Conservation (phyloP, 1,284 basidiomycete genomes). For the Pyrrhoderma noxium region DNA sequence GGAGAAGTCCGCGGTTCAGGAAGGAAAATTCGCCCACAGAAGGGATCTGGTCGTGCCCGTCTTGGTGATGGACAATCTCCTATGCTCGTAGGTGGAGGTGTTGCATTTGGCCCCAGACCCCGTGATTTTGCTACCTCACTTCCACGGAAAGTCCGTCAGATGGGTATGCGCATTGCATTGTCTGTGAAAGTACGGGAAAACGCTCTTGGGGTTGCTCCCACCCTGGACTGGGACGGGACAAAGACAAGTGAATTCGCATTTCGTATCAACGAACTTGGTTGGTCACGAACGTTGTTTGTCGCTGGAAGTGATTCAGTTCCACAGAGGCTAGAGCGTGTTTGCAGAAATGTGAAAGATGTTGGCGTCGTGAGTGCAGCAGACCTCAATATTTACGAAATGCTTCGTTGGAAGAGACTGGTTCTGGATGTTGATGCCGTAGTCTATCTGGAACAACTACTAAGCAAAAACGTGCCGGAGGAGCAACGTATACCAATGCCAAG, state of each 20-base stretch:
- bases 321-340: constrained; percentile 46
- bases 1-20: constrained; percentile 87
- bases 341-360: constrained; percentile 58
- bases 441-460: constrained; percentile 56
- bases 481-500: constrained; percentile 12
- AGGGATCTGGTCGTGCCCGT: constrained; percentile 87
- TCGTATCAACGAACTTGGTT: constrained; percentile 52
- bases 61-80: constrained; percentile 86
- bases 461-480: constrained; percentile 26
- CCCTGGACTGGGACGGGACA: constrained; percentile 60
- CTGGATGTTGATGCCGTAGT: constrained; percentile 67
- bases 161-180: constrained; percentile 89
- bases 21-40: constrained; percentile 85
- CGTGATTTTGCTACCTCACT: constrained; percentile 88
- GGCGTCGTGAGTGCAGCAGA: constrained; percentile 57
- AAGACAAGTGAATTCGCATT: constrained; percentile 59
- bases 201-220: constrained; percentile 67
- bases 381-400: constrained; percentile 67
- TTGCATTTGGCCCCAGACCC: constrained; percentile 85
- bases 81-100: constrained; percentile 87
- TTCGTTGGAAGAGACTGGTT: constrained; percentile 69
- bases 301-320: constrained; percentile 57
- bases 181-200: constrained; percentile 75
- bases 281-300: constrained; percentile 65
- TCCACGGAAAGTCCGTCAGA: constrained; percentile 82